Percentiles rank a stretch among this genome's conserved stretches.
Evolutionary conservation across 2,329 filamentous ascomycete genomes (phyloP).

Genomic region (Huntiella omanensis): DNA sequence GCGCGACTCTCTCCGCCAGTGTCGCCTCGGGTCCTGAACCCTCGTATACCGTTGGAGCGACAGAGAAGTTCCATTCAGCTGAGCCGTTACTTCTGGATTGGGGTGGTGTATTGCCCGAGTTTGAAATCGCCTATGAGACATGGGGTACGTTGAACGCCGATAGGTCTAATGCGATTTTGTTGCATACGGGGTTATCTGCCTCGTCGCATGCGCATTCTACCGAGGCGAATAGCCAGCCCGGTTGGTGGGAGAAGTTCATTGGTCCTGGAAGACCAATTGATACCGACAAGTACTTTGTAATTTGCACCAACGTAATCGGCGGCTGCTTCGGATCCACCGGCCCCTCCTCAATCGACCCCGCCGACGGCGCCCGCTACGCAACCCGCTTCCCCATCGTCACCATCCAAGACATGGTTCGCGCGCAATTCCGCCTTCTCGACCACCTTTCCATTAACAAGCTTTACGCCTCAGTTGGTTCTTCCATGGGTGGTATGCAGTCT

Average conservation of each 20-base stretch:
- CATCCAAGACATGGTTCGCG: conserved; percentile 92
- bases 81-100: conserved; percentile 74
- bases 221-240: conserved; percentile 64
- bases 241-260: conserved; percentile 99
- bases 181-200: conserved; percentile 91
- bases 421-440: conserved; percentile 81
- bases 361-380: conserved; percentile 73
- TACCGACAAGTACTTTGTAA: conserved; percentile 78
- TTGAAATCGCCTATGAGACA: conserved; percentile 80
- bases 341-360: conserved; percentile 71
- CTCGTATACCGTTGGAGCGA: conserved; percentile 80
- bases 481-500: conserved; percentile 98
- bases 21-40: conserved; percentile 70
- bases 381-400: conserved; percentile 92
- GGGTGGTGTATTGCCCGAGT: conserved; percentile 79
- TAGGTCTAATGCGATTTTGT: conserved; percentile 71
- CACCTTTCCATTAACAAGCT: conserved; percentile 55
- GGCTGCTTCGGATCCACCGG: conserved; percentile 94
- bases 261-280: conserved; percentile 70
- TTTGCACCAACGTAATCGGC: conserved; percentile 93
- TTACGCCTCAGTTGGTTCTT: conserved; percentile 83
- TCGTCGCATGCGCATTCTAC: conserved; percentile 94
- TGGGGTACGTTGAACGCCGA: conserved; percentile 71
- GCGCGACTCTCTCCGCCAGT: conserved; percentile 47
- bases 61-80: conserved; percentile 54